Conservation (phyloP, 2,329 filamentous ascomycete species). For the Didymellaceae sp. region DNA sequence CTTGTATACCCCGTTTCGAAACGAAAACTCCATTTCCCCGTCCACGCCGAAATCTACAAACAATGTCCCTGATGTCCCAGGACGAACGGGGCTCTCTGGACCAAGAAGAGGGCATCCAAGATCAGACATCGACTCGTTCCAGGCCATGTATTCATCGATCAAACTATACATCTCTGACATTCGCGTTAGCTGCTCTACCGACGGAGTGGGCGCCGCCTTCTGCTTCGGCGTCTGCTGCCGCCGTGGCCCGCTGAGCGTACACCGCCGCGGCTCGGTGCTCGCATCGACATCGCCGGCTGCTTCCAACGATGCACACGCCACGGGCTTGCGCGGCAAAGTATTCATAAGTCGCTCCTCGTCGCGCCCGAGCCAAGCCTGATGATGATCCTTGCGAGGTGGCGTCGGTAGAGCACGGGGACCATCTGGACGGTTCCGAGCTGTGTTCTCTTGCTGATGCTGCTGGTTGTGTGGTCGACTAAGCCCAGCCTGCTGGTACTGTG, state of each 20-base stretch:
- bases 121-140: constrained; percentile 11
- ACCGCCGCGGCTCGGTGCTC: background rate
- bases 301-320: background rate
- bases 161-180: constrained; percentile 19
- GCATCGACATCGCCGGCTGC: background rate
- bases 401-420: constrained; percentile 7
- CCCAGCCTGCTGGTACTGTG: constrained; percentile 13
- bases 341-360: background rate
- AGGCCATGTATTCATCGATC: constrained; percentile 31
- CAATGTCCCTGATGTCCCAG: constrained; percentile 23
- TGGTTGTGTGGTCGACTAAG: constrained; percentile 10
- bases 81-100: too few relatives aligned
- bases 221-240: background rate
- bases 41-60: constrained; percentile 30
- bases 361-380: constrained; percentile 6
- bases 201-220: background rate
- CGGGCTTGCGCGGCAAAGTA: background rate
- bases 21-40: constrained; percentile 6
- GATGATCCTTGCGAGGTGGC: constrained; percentile 13
- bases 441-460: constrained; percentile 3
- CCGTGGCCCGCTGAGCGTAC: background rate
- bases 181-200: background rate
- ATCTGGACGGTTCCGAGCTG: constrained; percentile 9
- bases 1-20: constrained; percentile 12
- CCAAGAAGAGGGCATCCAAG: too few relatives aligned